These are phyloP conservation scores for Apiospora koreana DNA, from an alignment of 2,329 filamentous ascomycete species.

Conservation along the genomic window DNA sequence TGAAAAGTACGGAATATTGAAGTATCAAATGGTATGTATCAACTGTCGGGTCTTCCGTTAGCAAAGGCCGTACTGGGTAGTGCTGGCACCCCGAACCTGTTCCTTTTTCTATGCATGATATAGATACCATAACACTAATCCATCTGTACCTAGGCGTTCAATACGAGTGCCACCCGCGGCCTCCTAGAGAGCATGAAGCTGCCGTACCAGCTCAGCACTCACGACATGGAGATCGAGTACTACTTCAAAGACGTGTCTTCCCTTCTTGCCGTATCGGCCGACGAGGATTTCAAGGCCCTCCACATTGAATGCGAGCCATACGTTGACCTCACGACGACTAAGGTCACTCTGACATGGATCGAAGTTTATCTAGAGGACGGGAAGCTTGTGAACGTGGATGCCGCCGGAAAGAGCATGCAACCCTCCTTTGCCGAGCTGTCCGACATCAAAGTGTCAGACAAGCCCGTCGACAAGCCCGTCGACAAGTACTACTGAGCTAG, in stretches of 20 bases:
- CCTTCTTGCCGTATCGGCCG: constrained; percentile 18
- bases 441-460: constrained; percentile 12
- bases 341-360: constrained; percentile 17
- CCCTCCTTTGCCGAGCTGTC: constrained; percentile 19
- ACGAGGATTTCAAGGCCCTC: constrained; percentile 20
- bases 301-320: constrained; percentile 19
- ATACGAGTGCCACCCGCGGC: constrained; percentile 11
- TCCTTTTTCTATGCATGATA: background rate
- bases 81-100: too few relatives aligned
- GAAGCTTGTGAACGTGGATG: constrained; percentile 16
- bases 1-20: constrained; percentile 15
- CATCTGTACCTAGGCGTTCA: constrained; percentile 17
- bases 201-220: constrained; percentile 17
- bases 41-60: background rate
- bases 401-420: constrained; percentile 16
- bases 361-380: constrained; percentile 21
- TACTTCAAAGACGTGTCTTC: constrained; percentile 20
- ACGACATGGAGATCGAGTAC: constrained; percentile 22
- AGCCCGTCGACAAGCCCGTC: constrained; percentile 14
- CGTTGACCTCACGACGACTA: constrained; percentile 12
- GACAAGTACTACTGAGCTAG: constrained; percentile 14
- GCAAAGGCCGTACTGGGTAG: background rate
- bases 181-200: constrained; percentile 19
- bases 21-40: constrained; percentile 15
- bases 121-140: background rate